phyloP scores from a whole-genome alignment of 495 filamentous ascomycete species.

The Hypoxylon intermedium region DNA sequence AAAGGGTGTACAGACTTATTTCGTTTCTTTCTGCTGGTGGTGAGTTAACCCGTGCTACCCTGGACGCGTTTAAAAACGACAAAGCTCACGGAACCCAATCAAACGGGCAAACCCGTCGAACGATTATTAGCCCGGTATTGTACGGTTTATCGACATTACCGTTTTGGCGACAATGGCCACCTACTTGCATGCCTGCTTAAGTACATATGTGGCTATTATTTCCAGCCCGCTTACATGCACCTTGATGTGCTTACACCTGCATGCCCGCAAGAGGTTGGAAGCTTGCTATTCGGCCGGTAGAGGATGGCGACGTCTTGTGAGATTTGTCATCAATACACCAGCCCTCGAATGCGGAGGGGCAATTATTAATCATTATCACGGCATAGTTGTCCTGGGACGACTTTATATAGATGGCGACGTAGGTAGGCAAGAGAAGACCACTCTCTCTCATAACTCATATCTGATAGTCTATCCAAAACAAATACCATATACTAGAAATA shows the following conservation, averaged over 20 bases:
- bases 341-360: slow-evolving; percentile 1
- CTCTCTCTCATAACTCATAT: slow-evolving; percentile 9
- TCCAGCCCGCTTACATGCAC: too few relatives aligned
- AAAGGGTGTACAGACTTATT: not conserved
- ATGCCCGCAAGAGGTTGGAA: slow-evolving; percentile 6
- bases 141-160: too few relatives aligned
- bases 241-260: too few relatives aligned
- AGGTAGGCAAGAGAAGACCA: not conserved
- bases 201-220: too few relatives aligned
- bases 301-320: slow-evolving; percentile 34
- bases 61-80: not conserved
- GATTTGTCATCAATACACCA: slow-evolving; percentile 36
- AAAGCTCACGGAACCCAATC: not conserved
- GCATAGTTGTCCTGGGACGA: slow-evolving; percentile 12
- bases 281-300: slow-evolving; percentile 22
- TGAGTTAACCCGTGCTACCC: not conserved
- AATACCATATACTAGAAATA: not conserved
- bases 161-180: too few relatives aligned
- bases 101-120: not conserved
- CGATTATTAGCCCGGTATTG: not conserved
- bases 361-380: slow-evolving; percentile 34
- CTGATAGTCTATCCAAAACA: slow-evolving; percentile 1
- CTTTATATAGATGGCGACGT: not conserved
- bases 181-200: too few relatives aligned
- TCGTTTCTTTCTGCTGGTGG: not conserved